phyloP scores from a whole-genome alignment of 345 rosid genomes.

The Bruguiera parviflora region DNA sequence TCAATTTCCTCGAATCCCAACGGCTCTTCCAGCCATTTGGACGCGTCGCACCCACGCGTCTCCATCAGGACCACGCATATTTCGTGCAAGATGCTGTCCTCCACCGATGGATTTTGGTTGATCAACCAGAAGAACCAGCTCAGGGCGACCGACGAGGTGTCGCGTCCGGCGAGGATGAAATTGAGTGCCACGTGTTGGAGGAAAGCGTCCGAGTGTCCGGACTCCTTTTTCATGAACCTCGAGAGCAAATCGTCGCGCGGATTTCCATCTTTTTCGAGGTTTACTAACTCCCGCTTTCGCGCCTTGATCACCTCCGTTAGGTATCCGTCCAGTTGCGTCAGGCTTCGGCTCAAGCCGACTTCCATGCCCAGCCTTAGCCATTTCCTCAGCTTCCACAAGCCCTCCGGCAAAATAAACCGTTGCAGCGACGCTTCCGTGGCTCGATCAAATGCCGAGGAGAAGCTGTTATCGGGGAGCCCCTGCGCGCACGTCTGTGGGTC shows the following conservation, averaged over 20 bases:
- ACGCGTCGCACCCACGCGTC: constrained; percentile 66
- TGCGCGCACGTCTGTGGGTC: constrained; percentile 80
- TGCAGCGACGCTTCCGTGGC: constrained; percentile 92
- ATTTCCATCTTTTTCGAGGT: constrained; percentile 40
- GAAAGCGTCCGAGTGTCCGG: constrained; percentile 63
- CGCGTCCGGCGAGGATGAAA: constrained; percentile 95
- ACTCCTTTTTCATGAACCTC: constrained; percentile 85
- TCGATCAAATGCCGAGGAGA: constrained; percentile 74
- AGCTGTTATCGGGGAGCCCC: constrained; percentile 69
- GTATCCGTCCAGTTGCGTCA: constrained; percentile 57
- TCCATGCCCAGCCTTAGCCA: constrained; percentile 83
- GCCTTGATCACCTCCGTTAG: constrained; percentile 59
- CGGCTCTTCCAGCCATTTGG: constrained; percentile 64
- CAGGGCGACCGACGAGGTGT: constrained; percentile 89
- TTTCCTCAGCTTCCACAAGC: constrained; percentile 74
- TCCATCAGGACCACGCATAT: constrained; percentile 50
- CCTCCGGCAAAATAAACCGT: constrained; percentile 82
- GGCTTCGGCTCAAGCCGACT: constrained; percentile 73
- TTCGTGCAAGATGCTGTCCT: constrained; percentile 70
- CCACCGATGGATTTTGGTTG: constrained; percentile 55
- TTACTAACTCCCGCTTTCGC: constrained; percentile 66
- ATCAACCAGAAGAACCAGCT: constrained; percentile 93
- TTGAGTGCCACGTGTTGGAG: constrained; percentile 93
- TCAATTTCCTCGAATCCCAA: constrained; percentile 71
- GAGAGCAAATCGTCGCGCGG: constrained; percentile 79